Evolutionary conservation across 257 asterid genomes (phyloP).

Genomic region (Osmanthus fragrans): DNA sequence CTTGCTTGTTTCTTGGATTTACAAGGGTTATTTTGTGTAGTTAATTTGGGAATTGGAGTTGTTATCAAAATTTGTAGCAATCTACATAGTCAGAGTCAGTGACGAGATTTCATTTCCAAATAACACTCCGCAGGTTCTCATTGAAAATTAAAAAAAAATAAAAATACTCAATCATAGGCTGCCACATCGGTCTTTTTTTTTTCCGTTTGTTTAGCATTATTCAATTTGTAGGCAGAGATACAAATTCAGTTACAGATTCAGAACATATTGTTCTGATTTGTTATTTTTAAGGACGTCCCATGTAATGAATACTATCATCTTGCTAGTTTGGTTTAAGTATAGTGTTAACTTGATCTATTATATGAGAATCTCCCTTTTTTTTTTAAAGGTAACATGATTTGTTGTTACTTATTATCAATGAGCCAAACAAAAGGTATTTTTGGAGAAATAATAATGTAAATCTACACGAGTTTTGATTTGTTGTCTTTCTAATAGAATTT

Average conservation of each 20-base stretch:
- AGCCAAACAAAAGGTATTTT: neutral
- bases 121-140: too few relatives aligned
- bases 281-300: neutral
- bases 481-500: neutral
- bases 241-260: neutral
- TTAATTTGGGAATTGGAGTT: conserved; percentile 17
- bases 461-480: neutral
- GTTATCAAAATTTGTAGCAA: neutral
- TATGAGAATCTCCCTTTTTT: neutral
- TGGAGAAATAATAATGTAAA: neutral
- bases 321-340: neutral
- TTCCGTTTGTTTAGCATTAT: too few relatives aligned
- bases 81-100: too few relatives aligned
- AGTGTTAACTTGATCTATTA: too few relatives aligned
- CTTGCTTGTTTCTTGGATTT: conserved; percentile 65
- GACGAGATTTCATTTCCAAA: too few relatives aligned
- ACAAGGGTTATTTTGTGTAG: conserved; percentile 62
- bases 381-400: neutral
- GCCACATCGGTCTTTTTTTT: too few relatives aligned
- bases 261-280: neutral
- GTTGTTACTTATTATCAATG: neutral
- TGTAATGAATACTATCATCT: neutral
- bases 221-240: neutral
- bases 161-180: too few relatives aligned
- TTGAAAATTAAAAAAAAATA: too few relatives aligned